phyloP scores from a whole-genome alignment of 805 yeast species.

The Metschnikowia sp. region DNA sequence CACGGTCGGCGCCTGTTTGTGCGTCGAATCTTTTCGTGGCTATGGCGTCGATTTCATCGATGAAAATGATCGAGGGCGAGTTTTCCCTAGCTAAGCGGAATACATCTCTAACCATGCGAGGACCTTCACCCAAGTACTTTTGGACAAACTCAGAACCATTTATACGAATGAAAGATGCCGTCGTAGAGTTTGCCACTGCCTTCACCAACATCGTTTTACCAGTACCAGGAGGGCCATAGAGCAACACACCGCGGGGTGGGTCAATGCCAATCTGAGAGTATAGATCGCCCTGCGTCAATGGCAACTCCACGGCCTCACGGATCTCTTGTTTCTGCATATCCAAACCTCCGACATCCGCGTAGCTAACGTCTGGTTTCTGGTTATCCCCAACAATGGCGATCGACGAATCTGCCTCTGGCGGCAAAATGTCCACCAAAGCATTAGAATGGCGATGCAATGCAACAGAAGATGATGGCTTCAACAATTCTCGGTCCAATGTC shows the following conservation, averaged over 20 bases:
- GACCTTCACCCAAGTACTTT: conserved; percentile 98
- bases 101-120: conserved; percentile 98
- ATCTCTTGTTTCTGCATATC: conserved; percentile 99
- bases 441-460: conserved; percentile 98
- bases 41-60: conserved; percentile 98
- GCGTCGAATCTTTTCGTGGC: conserved; percentile 99
- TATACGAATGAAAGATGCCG: conserved; percentile 94
- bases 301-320: conserved; percentile 96
- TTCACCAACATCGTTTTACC: conserved; percentile 99
- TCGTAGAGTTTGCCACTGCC: conserved; percentile 96
- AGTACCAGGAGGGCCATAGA: conserved; percentile 99
- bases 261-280: conserved; percentile 98
- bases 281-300: conserved; percentile 91
- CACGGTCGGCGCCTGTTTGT: conserved; percentile 99
- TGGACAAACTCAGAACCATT: conserved; percentile 98
- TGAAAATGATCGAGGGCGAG: conserved; percentile 94
- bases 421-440: conserved; percentile 93
- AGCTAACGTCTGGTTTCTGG: conserved; percentile 88
- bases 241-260: conserved; percentile 95
- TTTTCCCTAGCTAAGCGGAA: conserved; percentile 96
- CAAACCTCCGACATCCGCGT: conserved; percentile 97
- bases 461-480: conserved; percentile 92
- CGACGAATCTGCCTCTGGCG: conserved; percentile 97
- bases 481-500: conserved; percentile 89
- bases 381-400: conserved; percentile 93